Base-by-base conservation (phyloP, 2,329 filamentous ascomycete species). In the Ceratocystis diversiconidia region DNA sequence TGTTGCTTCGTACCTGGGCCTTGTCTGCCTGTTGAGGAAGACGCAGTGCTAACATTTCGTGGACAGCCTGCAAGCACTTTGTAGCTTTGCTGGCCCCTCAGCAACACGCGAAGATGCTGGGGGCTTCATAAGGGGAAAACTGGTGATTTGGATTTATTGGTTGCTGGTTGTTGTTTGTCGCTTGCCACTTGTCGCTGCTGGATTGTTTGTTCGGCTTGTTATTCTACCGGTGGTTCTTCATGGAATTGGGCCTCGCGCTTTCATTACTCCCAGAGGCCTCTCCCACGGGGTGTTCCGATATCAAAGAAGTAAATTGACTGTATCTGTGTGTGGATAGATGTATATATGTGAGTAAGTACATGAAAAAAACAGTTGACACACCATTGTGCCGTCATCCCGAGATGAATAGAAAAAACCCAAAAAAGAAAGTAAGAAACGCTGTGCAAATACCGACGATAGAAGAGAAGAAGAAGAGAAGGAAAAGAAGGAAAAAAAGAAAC, bases 311-410 rank as follows among this genome's bases (percentile, higher is more conserved):
- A 50, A 22, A 50, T 25, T 50, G 46, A 19, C n/a, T 50, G 46
- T 22, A 50, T 50, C 7, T 50, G 46, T 17, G 19, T n/a, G 44
- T 19, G 22, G n/a, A 22, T 50, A 50, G 19, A 50, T 41, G 36
- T 41, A 41, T 41, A 50, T n/a, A 19, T 50, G 46, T 50, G 15
- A 25, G 17, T 50, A 50, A 12, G n/a, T 50, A 50, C 46, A 50
- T 19, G 46, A 22, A 19, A 50, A 10, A 50, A 25, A 25, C 46
- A 50, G 46, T 15, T 15, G 50, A 15, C 19, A 46, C 46, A 41
- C 62, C 41, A 15, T 43, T n/a, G 66, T 67, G 61, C 62, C 55
- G 62, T 67, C 30, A 59, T 61, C 61, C 61, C 36, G 63, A 44
- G 15, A 28, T 36, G 61, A 52, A 46, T 32, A 59, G 17, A 50